Evolutionary conservation across 2,329 filamentous ascomycete species (phyloP).

Genomic region (Ceratocystis eucalypticola): DNA sequence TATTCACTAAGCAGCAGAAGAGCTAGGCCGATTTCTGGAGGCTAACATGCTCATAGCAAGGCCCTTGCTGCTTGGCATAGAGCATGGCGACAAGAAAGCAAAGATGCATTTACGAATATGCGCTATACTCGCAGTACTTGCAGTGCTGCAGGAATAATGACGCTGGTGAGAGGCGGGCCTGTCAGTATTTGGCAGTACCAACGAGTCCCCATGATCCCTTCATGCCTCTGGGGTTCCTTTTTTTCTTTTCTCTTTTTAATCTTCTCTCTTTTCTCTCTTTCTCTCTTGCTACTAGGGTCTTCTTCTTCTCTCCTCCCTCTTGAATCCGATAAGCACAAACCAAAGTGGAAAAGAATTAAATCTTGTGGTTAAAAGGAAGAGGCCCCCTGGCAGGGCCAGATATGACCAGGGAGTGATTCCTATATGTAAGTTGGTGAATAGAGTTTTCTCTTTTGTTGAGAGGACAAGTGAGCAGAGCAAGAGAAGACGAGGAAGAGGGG

Average conservation of each 20-base stretch:
- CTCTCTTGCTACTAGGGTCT: not conserved
- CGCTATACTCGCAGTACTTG: not conserved
- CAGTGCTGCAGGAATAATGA: not conserved
- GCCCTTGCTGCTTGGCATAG: not conserved
- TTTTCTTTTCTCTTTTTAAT: not conserved
- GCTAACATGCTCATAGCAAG: not conserved
- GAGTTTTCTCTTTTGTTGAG: not conserved
- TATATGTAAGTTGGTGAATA: not conserved
- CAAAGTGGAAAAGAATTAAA: not conserved
- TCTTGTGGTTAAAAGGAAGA: not conserved
- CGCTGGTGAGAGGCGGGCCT: not conserved
- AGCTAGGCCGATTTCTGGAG: not conserved
- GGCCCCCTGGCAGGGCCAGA: not conserved
- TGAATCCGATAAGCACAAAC: not conserved
- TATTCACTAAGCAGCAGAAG: not conserved
- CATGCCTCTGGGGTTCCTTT: not conserved
- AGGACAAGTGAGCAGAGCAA: not conserved
- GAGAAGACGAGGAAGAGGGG: not conserved
- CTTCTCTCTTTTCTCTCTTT: not conserved
- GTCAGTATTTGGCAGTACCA: not conserved
- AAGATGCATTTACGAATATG: not conserved
- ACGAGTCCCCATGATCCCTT: not conserved
- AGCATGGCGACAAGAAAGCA: not conserved
- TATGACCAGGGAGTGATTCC: not conserved
- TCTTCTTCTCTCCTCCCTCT: not conserved